A percentile compares a stretch with the other conserved stretches of the same genome.
Conservation (phyloP, 495 filamentous ascomycete species). For the Penicillium paradoxum region DNA sequence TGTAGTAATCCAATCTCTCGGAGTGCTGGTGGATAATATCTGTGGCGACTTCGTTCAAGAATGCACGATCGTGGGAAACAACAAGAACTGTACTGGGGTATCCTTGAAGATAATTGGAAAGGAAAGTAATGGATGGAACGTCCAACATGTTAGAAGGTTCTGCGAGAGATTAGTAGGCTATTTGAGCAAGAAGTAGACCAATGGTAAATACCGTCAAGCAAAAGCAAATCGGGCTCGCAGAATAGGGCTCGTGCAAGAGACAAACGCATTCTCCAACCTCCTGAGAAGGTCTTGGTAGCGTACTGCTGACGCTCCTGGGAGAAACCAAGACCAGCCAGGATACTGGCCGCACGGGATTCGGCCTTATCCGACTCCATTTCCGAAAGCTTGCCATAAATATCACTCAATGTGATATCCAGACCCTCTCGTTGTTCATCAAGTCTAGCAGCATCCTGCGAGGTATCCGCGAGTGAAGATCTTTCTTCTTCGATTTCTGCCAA, state of each 20-base stretch:
- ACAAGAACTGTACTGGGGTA: constrained; percentile 96
- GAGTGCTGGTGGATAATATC: constrained; percentile 99
- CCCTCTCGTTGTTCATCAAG: constrained; percentile 85
- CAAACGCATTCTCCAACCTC: constrained; percentile 99
- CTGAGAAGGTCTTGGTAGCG: constrained; percentile 96
- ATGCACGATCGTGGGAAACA: constrained; percentile 97
- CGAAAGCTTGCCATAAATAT: constrained; percentile 86
- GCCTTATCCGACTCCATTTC: constrained; percentile 99
- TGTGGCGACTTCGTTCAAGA: constrained; percentile 98
- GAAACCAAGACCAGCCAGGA: constrained; percentile 95
- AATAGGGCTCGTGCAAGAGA: constrained; percentile 93
- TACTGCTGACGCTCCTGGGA: constrained; percentile 88
- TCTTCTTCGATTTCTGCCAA: constrained; percentile 76
- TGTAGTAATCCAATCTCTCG: constrained; percentile 96
- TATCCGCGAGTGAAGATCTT: constrained; percentile 75
- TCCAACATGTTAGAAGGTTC: constrained; percentile 99
- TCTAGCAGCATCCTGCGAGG: constrained; percentile 74
- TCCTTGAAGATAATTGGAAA: constrained; percentile 88
- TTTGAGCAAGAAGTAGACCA: not conserved
- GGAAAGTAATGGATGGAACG: constrained; percentile 98
- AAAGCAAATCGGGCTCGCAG: constrained; percentile 93
- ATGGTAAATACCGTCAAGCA: constrained; percentile 66
- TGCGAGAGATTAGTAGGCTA: constrained; percentile 26
- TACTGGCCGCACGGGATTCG: constrained; percentile 89
- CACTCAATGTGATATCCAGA: constrained; percentile 78